phyloP scores from a whole-genome alignment of 2,329 filamentous ascomycete genomes.

The Eutypa lata region DNA sequence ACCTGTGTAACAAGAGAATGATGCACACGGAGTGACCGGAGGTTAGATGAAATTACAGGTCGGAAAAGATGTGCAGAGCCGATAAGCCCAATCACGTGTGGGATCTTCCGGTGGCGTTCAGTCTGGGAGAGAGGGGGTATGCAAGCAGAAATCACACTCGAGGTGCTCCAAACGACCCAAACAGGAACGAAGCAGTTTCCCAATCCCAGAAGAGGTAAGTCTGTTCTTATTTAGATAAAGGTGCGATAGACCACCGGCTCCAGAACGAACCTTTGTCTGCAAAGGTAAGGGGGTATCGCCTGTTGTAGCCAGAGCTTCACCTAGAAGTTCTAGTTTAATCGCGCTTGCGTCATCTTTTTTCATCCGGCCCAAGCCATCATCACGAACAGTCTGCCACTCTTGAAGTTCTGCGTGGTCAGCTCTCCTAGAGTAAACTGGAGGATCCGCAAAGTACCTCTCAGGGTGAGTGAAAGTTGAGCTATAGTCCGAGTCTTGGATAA shows the following conservation, averaged over 20 bases:
- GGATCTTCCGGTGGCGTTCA: constrained; percentile 24
- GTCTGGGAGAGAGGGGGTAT: constrained; percentile 9
- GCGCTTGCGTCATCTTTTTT: constrained; percentile 33
- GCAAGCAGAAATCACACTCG: constrained; percentile 44
- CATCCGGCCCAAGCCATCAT: constrained; percentile 30
- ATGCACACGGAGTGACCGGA: constrained; percentile 52
- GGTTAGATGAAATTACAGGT: constrained; percentile 50
- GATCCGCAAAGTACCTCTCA: constrained; percentile 45
- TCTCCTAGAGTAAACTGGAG: constrained; percentile 38
- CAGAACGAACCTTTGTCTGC: too few relatives aligned
- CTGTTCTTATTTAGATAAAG: constrained; percentile 50
- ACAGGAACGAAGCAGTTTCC: constrained; percentile 39
- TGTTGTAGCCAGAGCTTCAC: too few relatives aligned
- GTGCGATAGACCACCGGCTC: constrained; percentile 46
- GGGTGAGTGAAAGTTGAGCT: constrained; percentile 44
- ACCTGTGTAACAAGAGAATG: constrained; percentile 59
- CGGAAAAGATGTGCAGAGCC: constrained; percentile 47
- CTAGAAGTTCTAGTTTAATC: too few relatives aligned
- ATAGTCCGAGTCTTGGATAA: constrained; percentile 44
- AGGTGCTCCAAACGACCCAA: constrained; percentile 50
- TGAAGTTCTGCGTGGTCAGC: constrained; percentile 17
- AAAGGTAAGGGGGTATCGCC: too few relatives aligned
- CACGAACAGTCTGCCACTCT: constrained; percentile 29
- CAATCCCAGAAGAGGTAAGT: constrained; percentile 42
- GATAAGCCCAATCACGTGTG: constrained; percentile 40